Evolutionary conservation across 83 land plant genomes (phyloP).

Genomic region (Picea engelmannii): DNA sequence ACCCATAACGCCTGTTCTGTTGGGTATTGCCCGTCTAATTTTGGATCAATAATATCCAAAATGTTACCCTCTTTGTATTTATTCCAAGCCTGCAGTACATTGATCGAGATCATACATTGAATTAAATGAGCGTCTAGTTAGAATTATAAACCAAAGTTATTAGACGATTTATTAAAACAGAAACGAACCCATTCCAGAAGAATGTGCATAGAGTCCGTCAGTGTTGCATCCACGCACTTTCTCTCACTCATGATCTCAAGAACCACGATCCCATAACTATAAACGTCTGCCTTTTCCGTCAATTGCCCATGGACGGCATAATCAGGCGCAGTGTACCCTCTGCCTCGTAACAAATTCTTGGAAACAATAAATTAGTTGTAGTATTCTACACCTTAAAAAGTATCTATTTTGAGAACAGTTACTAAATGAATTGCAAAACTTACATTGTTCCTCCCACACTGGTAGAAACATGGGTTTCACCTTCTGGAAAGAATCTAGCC

Average conservation of each 20-base stretch:
- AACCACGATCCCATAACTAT: constrained; percentile 39
- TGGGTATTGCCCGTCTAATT: too few relatives aligned
- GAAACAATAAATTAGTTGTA: background rate
- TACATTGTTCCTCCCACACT: constrained; percentile 4
- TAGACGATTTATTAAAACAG: too few relatives aligned
- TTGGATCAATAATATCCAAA: too few relatives aligned
- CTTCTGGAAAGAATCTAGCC: background rate
- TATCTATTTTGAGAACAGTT: too few relatives aligned
- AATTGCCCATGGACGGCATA: too few relatives aligned
- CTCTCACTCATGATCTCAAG: constrained; percentile 46
- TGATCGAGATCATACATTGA: too few relatives aligned
- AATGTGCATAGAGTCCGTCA: constrained; percentile 21
- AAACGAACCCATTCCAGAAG: constrained; percentile 46
- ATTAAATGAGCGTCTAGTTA: too few relatives aligned
- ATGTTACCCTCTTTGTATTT: too few relatives aligned
- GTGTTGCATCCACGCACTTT: constrained; percentile 31
- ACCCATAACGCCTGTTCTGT: too few relatives aligned
- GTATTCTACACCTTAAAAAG: background rate
- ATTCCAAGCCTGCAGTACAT: too few relatives aligned
- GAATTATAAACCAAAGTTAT: too few relatives aligned
- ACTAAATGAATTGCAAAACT: background rate
- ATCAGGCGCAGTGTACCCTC: constrained; percentile 53
- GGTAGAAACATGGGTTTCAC: background rate
- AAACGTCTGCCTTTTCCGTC: constrained; percentile 48
- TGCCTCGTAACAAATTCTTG: background rate